Percentiles rank a stretch among this genome's conserved stretches.
Evolutionary conservation across 164 flowering plant species (phyloP).

Genomic region (Chimonanthus praecox): DNA sequence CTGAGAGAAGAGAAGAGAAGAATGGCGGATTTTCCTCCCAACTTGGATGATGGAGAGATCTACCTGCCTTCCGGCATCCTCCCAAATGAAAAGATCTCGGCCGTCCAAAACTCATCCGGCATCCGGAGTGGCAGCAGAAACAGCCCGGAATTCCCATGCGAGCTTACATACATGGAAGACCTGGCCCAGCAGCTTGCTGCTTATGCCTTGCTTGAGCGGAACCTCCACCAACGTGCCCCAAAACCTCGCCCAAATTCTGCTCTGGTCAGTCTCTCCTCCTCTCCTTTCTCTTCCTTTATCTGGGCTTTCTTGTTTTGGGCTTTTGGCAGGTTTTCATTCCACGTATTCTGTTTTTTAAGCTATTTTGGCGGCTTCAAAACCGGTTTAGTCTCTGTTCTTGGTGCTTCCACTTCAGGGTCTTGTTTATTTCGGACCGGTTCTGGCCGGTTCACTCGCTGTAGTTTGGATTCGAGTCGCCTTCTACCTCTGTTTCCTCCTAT

Average conservation of each 20-base stretch:
- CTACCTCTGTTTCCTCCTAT: no score
- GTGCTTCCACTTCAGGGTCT: background rate
- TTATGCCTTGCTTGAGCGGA: constrained; percentile 16
- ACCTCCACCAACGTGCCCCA: background rate
- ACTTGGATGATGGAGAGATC: constrained; percentile 37
- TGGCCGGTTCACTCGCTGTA: background rate
- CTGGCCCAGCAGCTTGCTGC: constrained; percentile 22
- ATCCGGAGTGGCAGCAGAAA: background rate
- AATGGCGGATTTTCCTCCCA: constrained; percentile 42
- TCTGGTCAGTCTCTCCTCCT: background rate
- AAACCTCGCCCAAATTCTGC: constrained; percentile 11
- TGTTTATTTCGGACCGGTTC: background rate
- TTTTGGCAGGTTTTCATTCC: background rate
- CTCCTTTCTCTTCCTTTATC: background rate
- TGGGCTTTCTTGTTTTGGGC: background rate
- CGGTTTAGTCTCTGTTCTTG: background rate
- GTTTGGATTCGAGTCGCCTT: no score
- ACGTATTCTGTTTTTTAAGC: no score
- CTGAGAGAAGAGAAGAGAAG: background rate
- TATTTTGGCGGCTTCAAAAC: no score
- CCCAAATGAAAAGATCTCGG: constrained; percentile 17
- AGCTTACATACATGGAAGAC: constrained; percentile 27
- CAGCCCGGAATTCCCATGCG: constrained; percentile 13
- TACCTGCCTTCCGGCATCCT: constrained; percentile 42
- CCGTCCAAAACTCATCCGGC: background rate